Evolutionary conservation across 2,329 filamentous ascomycete genomes (phyloP), one percentile per base, ranked within the genome.

Genomic region (Tolypocladium cylindrosporum): DNA sequence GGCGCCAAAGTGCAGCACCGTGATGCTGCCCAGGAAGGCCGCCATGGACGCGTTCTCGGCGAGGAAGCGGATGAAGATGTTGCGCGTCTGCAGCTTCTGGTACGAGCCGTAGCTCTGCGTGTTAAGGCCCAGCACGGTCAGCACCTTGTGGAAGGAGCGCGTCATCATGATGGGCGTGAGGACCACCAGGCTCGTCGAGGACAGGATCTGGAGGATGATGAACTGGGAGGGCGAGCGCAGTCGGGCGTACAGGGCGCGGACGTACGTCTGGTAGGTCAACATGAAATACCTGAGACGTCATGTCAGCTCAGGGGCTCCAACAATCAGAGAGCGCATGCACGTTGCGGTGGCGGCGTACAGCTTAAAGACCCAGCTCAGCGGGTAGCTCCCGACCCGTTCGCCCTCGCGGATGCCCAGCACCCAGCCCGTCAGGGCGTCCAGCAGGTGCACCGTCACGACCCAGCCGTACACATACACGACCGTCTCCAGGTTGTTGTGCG

Each of bases 351-450:
- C 13, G 27, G 72, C 81, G 72, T 67, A 86, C 80, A 88, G 76
- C 68, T 88, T 88, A 65, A 88, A 88, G 48, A 87, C 81, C 82
- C 84, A 88, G 62, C 83, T 85, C 58, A 88, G 69, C n/a, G 85
- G 85, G 65, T 88, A 88, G 67, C 83, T 87, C 43, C 85, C 84
- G 1, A 88, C 85, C 39, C 85, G 76, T 67, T 88, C 82, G 54
- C 85, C 85, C 63, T 87, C 82, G 56, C 79, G 82, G 43, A 82
- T 84, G 51, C 85, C 85, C 43, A 88, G 70, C 54, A 88, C 85
- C 82, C 83, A 88, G 1, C 83, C 85, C 0, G 84, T 86, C 58
- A 87, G 71, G 2, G 79, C 80, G 65, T 88, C 85, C 9, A 88
- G 74, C 31, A 87, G 70, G 60, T 87, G 82, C 10, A 88, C 84